Conservation (phyloP, 2,329 filamentous ascomycete species). For the Emericellopsis atlantica region DNA sequence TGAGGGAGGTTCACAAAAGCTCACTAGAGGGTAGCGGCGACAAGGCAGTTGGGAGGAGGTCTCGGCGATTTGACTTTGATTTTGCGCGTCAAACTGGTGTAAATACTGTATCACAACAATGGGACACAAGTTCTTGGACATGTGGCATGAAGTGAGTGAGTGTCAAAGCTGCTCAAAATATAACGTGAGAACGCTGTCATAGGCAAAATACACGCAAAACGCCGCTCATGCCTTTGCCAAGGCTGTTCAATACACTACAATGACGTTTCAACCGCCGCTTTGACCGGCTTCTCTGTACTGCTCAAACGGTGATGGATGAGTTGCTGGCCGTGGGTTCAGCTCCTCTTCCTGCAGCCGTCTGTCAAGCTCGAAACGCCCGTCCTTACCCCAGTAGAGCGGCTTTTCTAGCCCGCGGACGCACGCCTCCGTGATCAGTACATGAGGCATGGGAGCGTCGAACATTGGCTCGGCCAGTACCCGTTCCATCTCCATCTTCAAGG, state of each 20-base stretch:
- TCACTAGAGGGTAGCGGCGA: constrained; percentile 7
- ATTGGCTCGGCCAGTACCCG: constrained; percentile 66
- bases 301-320: constrained; percentile 20
- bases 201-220: no score
- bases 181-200: no score
- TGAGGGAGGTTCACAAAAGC: constrained; percentile 10
- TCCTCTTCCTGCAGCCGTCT: constrained; percentile 55
- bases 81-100: constrained; percentile 13
- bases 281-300: constrained; percentile 31
- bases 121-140: constrained; percentile 9
- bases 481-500: constrained; percentile 71
- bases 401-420: constrained; percentile 52
- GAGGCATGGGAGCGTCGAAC: constrained; percentile 68
- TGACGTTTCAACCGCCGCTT: constrained; percentile 25
- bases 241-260: background rate
- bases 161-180: no score
- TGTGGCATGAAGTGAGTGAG: background rate
- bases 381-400: constrained; percentile 53
- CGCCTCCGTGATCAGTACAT: constrained; percentile 60
- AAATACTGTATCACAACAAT: constrained; percentile 31
- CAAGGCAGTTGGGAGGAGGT: background rate
- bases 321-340: constrained; percentile 7
- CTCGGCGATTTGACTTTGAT: background rate
- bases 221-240: no score
- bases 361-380: constrained; percentile 57